Evolutionary conservation across 2,329 filamentous ascomycete species (phyloP), one percentile per base, ranked within the genome.

Genomic region (Exophiala aquamarina): DNA sequence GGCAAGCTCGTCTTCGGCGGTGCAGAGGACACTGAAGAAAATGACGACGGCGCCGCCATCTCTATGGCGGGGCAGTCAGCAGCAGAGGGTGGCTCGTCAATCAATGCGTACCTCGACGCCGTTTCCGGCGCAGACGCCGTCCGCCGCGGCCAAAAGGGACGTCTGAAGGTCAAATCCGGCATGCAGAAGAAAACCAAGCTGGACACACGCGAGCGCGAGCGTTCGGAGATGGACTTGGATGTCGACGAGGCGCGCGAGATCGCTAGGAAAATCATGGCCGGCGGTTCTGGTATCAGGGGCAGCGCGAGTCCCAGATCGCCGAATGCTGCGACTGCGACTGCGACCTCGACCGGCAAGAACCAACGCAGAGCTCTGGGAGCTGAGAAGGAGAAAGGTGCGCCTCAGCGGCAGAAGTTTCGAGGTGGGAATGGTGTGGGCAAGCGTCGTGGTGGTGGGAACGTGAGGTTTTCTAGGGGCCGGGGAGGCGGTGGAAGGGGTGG

Each of bases 71-170:
- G 29, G 3, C 23, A 26, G 6, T 6, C 23, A 26, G 23, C 23
- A 26, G 11, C 23, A 26, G 11, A 6, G 11, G 23, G 50, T 23
- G 59, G 56, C 15, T 58, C 58, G 7, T 26, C 23, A 6, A 76
- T 83, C 62, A 82, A 83, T 59, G 80, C 80, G 19, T 83, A 83
- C 59, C 73, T 83, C 34, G 74, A 75, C 35, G 81, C 81, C 9
- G 77, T 84, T 47, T 77, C 75, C 45, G 78, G 81, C 17, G 75
- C 77, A 18, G 77, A 82, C 60, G 77, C 79, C 7, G 72, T 78
- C 26, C 71, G 77, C 49, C 69, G 77, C 23, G 79, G 80, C 28
- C 78, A 81, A 60, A 76, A 76, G 59, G 79, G 81, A 10, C 78
- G 78, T 59, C 65, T 83, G 52, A 82, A 81, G 68, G 80, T 83